Evolutionary conservation across 176 grass and related monocot species (phyloP).

Genomic region (Elymus sibiricus): DNA sequence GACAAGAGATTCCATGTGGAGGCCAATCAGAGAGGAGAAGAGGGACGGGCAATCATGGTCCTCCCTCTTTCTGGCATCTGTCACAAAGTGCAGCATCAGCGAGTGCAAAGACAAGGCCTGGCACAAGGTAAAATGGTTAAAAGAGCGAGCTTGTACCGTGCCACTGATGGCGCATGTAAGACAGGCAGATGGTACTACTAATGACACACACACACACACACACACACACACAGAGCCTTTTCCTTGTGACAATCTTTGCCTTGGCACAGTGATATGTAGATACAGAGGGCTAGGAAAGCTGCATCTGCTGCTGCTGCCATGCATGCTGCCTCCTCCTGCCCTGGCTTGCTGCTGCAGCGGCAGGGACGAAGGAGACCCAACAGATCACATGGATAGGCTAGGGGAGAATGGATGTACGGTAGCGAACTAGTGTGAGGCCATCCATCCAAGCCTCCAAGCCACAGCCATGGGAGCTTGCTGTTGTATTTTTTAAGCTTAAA

Average conservation of each 20-base stretch:
- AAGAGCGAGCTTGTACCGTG: constrained; percentile 19
- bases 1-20: constrained; percentile 35
- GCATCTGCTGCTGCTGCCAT: not conserved
- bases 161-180: constrained; percentile 20
- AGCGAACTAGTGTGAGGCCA: not conserved
- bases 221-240: constrained; percentile 15
- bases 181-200: not conserved
- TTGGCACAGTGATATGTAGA: constrained; percentile 17
- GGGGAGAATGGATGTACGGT: not conserved
- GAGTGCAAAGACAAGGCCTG: constrained; percentile 7
- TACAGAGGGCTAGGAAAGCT: constrained; percentile 26
- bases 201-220: constrained; percentile 15
- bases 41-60: constrained; percentile 12
- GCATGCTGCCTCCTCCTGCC: constrained; percentile 35
- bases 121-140: constrained; percentile 47
- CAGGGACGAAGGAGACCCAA: constrained; percentile 52
- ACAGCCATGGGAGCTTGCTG: not conserved
- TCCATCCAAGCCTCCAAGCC: too few species aligned
- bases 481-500: constrained; percentile 2
- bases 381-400: constrained; percentile 57
- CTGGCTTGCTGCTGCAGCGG: constrained; percentile 28
- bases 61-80: not conserved
- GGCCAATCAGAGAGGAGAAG: constrained; percentile 30
- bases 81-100: constrained; percentile 14
- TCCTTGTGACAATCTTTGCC: constrained; percentile 36